Evolutionary conservation across 306 rosid genomes (phyloP).

Genomic region (Medicago arabica): DNA sequence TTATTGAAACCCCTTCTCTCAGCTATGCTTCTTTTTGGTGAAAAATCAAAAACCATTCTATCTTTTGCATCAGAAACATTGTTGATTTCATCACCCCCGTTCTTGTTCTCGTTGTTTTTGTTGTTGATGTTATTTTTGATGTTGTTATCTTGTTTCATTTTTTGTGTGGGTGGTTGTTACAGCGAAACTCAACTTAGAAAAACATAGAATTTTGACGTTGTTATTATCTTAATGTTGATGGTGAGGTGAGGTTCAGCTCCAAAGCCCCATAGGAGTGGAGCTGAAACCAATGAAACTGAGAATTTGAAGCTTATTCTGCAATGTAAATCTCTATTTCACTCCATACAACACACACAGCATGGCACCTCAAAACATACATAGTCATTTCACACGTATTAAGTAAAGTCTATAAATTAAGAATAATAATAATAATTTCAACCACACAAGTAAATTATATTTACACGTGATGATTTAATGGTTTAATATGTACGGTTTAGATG

Average conservation of each 20-base stretch:
- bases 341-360: not conserved
- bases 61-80: not conserved
- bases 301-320: constrained; percentile 13
- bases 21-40: constrained; percentile 53
- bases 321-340: constrained; percentile 8
- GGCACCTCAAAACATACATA: not conserved
- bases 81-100: not conserved
- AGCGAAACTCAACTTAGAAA: not conserved
- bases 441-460: too few species aligned
- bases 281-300: constrained; percentile 40
- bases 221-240: not conserved
- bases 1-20: constrained; percentile 76
- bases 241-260: constrained; percentile 45
- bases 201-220: too few species aligned
- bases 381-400: too few species aligned
- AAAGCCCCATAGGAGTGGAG: constrained; percentile 38
- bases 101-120: not conserved
- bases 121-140: not conserved
- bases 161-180: not conserved
- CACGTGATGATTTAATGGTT: too few species aligned
- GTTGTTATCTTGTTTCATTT: constrained; percentile 16
- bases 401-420: too few species aligned
- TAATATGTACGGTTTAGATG: too few species aligned
- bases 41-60: not conserved
- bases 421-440: too few species aligned